Evolutionary conservation across 2,329 filamentous ascomycete species (phyloP).

Genomic region (Lachnellula suecica): DNA sequence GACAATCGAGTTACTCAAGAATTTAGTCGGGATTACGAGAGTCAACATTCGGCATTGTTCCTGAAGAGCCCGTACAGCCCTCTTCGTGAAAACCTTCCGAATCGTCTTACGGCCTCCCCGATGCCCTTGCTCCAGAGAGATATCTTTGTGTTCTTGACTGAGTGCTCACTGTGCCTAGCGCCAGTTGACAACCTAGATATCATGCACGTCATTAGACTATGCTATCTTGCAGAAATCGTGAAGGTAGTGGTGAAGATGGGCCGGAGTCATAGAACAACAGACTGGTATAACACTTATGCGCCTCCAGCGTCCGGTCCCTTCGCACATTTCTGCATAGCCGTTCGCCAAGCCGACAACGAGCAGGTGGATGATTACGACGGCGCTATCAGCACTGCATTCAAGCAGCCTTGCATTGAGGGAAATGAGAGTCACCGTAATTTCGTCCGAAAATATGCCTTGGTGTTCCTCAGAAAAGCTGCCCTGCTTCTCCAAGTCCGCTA

Average conservation of each 20-base stretch:
- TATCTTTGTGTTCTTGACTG: slow-evolving; percentile 77
- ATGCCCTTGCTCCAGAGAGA: slow-evolving; percentile 62
- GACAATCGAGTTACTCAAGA: slow-evolving; percentile 65
- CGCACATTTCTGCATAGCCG: slow-evolving; percentile 23
- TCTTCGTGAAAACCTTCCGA: background rate
- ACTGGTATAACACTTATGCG: slow-evolving; percentile 35
- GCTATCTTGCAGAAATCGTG: slow-evolving; percentile 87
- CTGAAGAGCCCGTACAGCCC: slow-evolving; percentile 11
- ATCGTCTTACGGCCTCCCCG: slow-evolving; percentile 40
- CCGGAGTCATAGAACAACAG: slow-evolving; percentile 50
- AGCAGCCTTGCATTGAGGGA: slow-evolving; percentile 53
- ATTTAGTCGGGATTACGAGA: slow-evolving; percentile 65
- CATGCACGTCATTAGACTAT: slow-evolving; percentile 77
- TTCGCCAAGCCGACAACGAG: slow-evolving; percentile 16
- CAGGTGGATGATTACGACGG: slow-evolving; percentile 3
- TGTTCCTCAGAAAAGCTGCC: slow-evolving; percentile 81
- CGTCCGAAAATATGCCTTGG: slow-evolving; percentile 80
- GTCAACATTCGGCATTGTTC: slow-evolving; percentile 77
- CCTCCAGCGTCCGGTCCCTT: slow-evolving; percentile 18
- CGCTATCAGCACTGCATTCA: slow-evolving; percentile 46
- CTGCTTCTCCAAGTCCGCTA: slow-evolving; percentile 86
- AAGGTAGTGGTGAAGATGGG: slow-evolving; percentile 68
- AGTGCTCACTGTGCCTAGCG: slow-evolving; percentile 70
- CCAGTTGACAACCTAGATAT: slow-evolving; percentile 71
- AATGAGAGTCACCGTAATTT: slow-evolving; percentile 54